These are phyloP conservation scores for Forsythia viridissima DNA, from an alignment of 257 asterid species.

Conservation along the genomic window DNA sequence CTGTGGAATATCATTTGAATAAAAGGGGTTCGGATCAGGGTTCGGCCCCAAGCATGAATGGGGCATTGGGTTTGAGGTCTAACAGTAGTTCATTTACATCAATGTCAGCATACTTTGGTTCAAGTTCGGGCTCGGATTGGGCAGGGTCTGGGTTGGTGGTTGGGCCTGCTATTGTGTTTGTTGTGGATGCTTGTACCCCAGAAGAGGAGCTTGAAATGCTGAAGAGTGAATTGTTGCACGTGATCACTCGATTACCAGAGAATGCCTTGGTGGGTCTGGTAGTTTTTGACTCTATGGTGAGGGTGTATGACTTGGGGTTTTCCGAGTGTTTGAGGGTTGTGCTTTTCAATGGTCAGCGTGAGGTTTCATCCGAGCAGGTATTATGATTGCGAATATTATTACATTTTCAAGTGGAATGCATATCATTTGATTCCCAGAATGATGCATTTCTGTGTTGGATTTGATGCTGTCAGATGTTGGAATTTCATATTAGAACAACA, in stretches of 20 bases:
- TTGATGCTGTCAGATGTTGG: no score
- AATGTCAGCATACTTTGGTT: constrained; percentile 40
- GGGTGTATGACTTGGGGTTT: constrained; percentile 85
- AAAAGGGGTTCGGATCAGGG: constrained; percentile 37
- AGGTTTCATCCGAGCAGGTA: constrained; percentile 80
- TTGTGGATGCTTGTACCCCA: constrained; percentile 70
- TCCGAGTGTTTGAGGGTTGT: constrained; percentile 65
- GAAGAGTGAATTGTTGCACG: constrained; percentile 78
- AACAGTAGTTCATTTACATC: constrained; percentile 51
- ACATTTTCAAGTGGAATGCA: not conserved
- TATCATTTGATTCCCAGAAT: constrained; percentile 22
- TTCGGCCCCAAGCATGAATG: constrained; percentile 29
- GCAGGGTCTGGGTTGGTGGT: constrained; percentile 33
- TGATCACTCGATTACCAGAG: constrained; percentile 69
- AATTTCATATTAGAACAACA: constrained; percentile 1
- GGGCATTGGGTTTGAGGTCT: constrained; percentile 39
- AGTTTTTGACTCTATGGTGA: constrained; percentile 86
- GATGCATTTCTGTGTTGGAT: constrained; percentile 10
- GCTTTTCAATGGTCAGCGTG: constrained; percentile 78
- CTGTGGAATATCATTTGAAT: constrained; percentile 78
- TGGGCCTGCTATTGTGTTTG: constrained; percentile 83
- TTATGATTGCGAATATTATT: not conserved
- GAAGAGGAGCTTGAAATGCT: constrained; percentile 68
- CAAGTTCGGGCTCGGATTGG: constrained; percentile 46
- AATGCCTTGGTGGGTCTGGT: constrained; percentile 82